Evolutionary conservation across 495 filamentous ascomycete species (phyloP).

Genomic region (Peziza echinospora): DNA sequence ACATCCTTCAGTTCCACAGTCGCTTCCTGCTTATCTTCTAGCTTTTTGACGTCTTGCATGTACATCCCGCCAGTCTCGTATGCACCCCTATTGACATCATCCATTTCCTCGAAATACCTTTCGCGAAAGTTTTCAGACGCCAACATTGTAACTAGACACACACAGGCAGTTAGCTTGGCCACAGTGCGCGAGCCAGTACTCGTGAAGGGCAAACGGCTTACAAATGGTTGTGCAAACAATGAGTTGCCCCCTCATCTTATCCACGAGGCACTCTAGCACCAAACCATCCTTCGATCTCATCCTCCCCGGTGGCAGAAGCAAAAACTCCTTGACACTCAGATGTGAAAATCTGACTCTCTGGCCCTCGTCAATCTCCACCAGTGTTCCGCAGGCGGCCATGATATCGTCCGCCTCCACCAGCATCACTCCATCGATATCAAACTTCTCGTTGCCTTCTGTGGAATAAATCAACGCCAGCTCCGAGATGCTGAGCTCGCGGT

Average conservation of each 20-base stretch:
- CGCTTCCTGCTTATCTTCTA: too few relatives aligned
- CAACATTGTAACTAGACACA: not conserved
- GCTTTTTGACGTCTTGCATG: too few relatives aligned
- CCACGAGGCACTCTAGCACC: not conserved
- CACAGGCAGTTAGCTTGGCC: not conserved
- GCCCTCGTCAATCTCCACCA: slow-evolving; percentile 1
- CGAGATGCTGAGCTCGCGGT: not conserved
- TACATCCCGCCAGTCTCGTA: not conserved
- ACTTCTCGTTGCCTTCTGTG: not conserved
- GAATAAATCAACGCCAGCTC: not conserved
- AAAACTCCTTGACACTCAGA: slow-evolving; percentile 4
- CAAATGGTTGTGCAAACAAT: not conserved
- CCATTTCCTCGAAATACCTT: not conserved
- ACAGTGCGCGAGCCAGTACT: not conserved
- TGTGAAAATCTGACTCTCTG: slow-evolving; percentile 3
- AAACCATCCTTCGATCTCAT: not conserved
- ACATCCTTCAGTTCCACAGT: too few relatives aligned
- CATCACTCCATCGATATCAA: not conserved
- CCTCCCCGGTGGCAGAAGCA: not conserved
- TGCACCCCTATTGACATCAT: not conserved
- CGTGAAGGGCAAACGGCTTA: not conserved
- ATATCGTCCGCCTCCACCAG: not conserved
- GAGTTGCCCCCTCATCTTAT: not conserved
- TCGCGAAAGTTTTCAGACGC: not conserved
- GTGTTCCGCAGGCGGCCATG: not conserved